Base-by-base conservation (phyloP, 805 yeast species). In the Yamadazyma sp. region DNA sequence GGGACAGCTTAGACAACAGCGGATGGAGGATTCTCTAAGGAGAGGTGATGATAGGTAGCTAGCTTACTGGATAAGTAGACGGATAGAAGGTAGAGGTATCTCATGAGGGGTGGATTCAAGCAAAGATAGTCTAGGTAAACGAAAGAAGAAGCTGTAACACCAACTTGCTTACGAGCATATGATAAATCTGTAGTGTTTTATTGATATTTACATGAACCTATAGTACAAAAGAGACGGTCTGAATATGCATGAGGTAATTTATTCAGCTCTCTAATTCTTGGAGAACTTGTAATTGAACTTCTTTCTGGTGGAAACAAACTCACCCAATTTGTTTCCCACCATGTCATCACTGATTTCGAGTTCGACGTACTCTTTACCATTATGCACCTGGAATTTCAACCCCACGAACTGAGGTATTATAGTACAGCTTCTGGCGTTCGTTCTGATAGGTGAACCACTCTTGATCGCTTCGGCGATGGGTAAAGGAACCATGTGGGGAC, bases 371-470 rank as follows among this genome's bases (percentile, higher is more conserved):
- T 88, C 95, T 57, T 84, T 86, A 19, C 99, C 99, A 63, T 93
- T 93, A 65, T 93, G 99, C 23, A 93, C 86, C 62, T 93, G 95
- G 62, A 93, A 93, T 52, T 81, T 84, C 40, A 93, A 70, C 4
- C 99, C 99, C 22, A 93, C 96, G 64, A 93, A 91, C 58, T 88
- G 95, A 14, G 99, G 99, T 34, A 93, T 68, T 38, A 93, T 86
- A 13, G 98, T 93, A 57, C 98, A 93, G 23, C 91, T 70, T 59
- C 99, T 78, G 28, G 97, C 96, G 52, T 89, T 87, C n/a, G 99
- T 93, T 66, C 96, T 76, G 44, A 93, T 86, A 3, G 98, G 95
- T 2, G 86, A 75, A 13, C 85, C 85, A 37, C 81, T 81, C 47
- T 79, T 78, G 43, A 81, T 66, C 21, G 98, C 97, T 49, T 87